phyloP scores from a whole-genome alignment of 2,329 filamentous ascomycete species.

The Knufia petricola region DNA sequence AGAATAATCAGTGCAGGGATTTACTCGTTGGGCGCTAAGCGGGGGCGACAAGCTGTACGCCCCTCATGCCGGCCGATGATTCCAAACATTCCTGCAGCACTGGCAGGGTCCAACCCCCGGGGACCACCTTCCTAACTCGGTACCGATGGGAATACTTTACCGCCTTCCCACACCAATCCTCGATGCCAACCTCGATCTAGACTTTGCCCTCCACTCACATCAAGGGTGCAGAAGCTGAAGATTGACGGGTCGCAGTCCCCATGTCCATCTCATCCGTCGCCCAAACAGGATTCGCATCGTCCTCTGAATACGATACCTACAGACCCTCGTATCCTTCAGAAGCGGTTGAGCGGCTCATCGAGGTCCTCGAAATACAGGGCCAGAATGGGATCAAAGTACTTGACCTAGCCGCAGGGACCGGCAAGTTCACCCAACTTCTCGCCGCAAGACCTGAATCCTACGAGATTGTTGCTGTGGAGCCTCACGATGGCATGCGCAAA shows the following conservation, averaged over 20 bases:
- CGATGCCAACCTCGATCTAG: too few species aligned
- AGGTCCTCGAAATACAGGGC: conserved; percentile 43
- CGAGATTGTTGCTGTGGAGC: conserved; percentile 54
- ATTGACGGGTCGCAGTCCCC: background rate
- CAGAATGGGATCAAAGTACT: conserved; percentile 43
- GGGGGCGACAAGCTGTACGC: too few species aligned
- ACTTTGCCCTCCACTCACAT: too few species aligned
- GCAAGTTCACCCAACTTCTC: conserved; percentile 59
- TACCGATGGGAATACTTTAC: too few species aligned
- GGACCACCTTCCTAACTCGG: too few species aligned
- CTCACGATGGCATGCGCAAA: conserved; percentile 56
- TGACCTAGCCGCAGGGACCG: conserved; percentile 60
- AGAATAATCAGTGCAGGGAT: too few species aligned
- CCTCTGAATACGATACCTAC: conserved; percentile 55
- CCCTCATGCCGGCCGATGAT: too few species aligned
- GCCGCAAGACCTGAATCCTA: conserved; percentile 50
- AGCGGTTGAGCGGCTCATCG: conserved; percentile 51
- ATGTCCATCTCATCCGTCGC: conserved; percentile 22
- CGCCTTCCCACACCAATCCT: too few species aligned
- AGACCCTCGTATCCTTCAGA: conserved; percentile 56
- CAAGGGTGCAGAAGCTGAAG: background rate
- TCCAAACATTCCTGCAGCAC: too few species aligned
- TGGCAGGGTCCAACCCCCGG: too few species aligned
- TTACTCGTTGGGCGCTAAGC: too few species aligned
- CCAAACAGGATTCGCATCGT: conserved; percentile 52